These are phyloP conservation scores for Calonectria leucothoes DNA, from an alignment of 2,329 filamentous ascomycete genomes.

Conservation along the genomic window DNA sequence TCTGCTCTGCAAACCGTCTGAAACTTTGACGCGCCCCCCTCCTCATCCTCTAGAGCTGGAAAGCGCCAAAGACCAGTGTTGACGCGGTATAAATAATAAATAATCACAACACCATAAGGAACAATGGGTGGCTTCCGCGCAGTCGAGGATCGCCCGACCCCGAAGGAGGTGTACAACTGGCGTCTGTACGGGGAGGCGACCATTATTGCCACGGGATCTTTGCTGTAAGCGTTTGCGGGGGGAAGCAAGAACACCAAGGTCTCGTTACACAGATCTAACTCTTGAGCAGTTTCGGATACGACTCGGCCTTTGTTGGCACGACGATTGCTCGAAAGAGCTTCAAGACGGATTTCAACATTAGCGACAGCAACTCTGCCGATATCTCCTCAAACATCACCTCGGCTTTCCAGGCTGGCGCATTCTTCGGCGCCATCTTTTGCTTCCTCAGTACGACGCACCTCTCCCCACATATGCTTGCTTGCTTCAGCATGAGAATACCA, in stretches of 20 bases:
- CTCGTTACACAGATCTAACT: neutral
- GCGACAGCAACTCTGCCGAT: constrained; percentile 40
- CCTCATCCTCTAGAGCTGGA: neutral
- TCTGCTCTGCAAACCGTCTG: neutral
- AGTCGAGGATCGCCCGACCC: constrained; percentile 66
- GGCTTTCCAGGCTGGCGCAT: constrained; percentile 61
- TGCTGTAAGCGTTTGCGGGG: constrained; percentile 47
- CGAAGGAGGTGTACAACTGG: constrained; percentile 66
- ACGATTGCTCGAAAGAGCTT: constrained; percentile 63
- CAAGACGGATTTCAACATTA: constrained; percentile 53
- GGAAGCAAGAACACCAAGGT: neutral
- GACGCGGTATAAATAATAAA: neutral
- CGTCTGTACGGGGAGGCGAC: constrained; percentile 59
- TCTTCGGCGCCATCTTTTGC: constrained; percentile 64
- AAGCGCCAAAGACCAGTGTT: too few relatives aligned
- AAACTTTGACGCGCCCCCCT: neutral
- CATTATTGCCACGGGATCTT: constrained; percentile 61
- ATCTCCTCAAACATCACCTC: constrained; percentile 59
- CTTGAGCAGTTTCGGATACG: constrained; percentile 61
- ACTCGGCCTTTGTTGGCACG: constrained; percentile 65
- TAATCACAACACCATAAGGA: neutral
- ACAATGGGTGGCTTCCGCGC: constrained; percentile 56
- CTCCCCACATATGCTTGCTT: too few relatives aligned
- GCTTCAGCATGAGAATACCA: too few relatives aligned
- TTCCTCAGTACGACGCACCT: constrained; percentile 49